Conservation (phyloP, 1,139 yeast species). For the Candida sp. region DNA sequence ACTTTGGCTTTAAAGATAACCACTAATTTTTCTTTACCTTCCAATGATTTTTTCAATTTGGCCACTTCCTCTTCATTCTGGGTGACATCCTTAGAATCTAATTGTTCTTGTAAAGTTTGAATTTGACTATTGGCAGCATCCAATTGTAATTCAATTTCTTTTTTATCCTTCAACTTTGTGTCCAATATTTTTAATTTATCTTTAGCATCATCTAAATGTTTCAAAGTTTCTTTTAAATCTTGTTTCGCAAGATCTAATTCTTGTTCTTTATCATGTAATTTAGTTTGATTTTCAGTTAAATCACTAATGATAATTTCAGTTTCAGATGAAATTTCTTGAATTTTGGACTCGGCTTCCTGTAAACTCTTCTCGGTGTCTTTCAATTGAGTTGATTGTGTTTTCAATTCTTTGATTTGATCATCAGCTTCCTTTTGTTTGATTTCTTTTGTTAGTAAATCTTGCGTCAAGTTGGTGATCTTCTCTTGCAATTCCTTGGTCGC, state of each 20-base stretch:
- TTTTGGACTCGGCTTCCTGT: not conserved
- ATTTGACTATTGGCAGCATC: not conserved
- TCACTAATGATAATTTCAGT: not conserved
- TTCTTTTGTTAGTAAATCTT: constrained; percentile 1
- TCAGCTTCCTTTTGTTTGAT: not conserved
- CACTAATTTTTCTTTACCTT: not conserved
- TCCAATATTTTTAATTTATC: not conserved
- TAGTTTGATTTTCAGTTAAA: not conserved
- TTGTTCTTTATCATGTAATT: not conserved
- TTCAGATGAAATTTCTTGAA: not conserved
- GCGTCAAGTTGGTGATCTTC: constrained; percentile 2
- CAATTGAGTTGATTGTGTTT: not conserved
- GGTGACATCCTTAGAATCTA: not conserved
- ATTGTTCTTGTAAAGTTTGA: not conserved
- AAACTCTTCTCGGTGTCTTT: not conserved
- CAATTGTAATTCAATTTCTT: not conserved
- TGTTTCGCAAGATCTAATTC: not conserved
- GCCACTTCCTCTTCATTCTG: not conserved
- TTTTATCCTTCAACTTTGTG: not conserved
- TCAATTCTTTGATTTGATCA: not conserved
- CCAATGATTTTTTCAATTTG: not conserved
- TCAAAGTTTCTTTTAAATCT: constrained; percentile 23
- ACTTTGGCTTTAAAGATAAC: not conserved
- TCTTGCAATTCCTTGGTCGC: not conserved
- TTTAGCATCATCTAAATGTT: constrained; percentile 52